These are phyloP conservation scores for Penicillium expansum DNA, from an alignment of 2,329 filamentous ascomycete genomes.

Conservation along the genomic window DNA sequence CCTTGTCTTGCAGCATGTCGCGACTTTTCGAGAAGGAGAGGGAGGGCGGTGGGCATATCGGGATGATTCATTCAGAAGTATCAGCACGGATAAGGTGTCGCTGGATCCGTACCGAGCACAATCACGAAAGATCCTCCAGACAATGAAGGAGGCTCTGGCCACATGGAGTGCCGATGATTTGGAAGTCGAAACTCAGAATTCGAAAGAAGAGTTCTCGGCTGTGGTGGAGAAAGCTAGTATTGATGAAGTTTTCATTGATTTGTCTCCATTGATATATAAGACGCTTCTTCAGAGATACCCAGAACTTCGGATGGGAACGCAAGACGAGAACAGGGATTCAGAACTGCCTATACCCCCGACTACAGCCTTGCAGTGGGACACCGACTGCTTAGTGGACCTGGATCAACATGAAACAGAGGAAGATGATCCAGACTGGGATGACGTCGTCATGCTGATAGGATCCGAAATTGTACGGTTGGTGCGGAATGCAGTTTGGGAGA, in stretches of 20 bases:
- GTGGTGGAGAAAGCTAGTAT: slow-evolving; percentile 90
- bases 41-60: slow-evolving; percentile 83
- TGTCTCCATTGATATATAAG: slow-evolving; percentile 78
- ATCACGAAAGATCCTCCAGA: slow-evolving; percentile 74
- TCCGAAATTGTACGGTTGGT: slow-evolving; percentile 83
- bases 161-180: slow-evolving; percentile 29
- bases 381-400: slow-evolving; percentile 74
- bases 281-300: slow-evolving; percentile 73
- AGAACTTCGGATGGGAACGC: slow-evolving; percentile 61
- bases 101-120: slow-evolving; percentile 87
- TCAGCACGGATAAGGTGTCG: slow-evolving; percentile 87
- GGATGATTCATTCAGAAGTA: slow-evolving; percentile 73
- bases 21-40: slow-evolving; percentile 90
- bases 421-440: slow-evolving; percentile 92
- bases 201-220: slow-evolving; percentile 35
- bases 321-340: slow-evolving; percentile 52
- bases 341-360: slow-evolving; percentile 70
- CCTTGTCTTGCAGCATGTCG: slow-evolving; percentile 85
- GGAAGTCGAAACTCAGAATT: slow-evolving; percentile 16
- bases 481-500: slow-evolving; percentile 64
- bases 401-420: slow-evolving; percentile 70
- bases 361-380: slow-evolving; percentile 76
- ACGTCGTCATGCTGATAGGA: slow-evolving; percentile 79
- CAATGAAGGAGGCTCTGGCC: slow-evolving; percentile 73
- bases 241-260: slow-evolving; percentile 91